Percentiles rank a stretch among this genome's conserved stretches.
These are phyloP conservation scores for Kluyveromyces wickerhamii DNA, from an alignment of 805 yeast species.

Conservation along the genomic window DNA sequence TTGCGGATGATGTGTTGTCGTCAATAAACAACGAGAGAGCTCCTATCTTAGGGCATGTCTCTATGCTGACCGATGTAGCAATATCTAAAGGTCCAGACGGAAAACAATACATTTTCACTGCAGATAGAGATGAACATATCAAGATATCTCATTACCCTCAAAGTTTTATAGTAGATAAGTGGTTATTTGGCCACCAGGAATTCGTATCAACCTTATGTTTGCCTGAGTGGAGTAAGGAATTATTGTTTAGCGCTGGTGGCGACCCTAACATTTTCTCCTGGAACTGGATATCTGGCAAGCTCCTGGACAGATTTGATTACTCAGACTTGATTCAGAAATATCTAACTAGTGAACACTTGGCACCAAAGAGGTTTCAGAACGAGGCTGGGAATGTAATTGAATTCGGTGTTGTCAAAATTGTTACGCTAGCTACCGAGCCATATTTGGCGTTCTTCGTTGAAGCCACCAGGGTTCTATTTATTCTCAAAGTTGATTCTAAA, in stretches of 20 bases:
- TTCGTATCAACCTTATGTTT: conserved; percentile 63
- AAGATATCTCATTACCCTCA: conserved; percentile 75
- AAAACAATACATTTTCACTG: conserved; percentile 52
- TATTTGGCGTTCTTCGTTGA: conserved; percentile 42
- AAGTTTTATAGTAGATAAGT: conserved; percentile 67
- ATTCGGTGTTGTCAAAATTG: conserved; percentile 41
- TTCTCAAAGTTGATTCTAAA: conserved; percentile 20
- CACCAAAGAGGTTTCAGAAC: conserved; percentile 57
- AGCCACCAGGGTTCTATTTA: conserved; percentile 38
- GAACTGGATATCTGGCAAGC: conserved; percentile 61
- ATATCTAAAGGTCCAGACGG: conserved; percentile 22
- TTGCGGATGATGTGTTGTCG: conserved; percentile 32
- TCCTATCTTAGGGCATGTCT: conserved; percentile 91
- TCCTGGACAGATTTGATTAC: conserved; percentile 43
- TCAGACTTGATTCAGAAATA: conserved; percentile 35
- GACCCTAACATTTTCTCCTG: conserved; percentile 67
- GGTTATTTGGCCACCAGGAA: conserved; percentile 80
- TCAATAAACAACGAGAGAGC: conserved; percentile 34
- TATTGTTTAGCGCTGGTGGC: conserved; percentile 85
- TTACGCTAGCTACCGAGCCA: conserved; percentile 28
- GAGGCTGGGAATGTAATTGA: conserved; percentile 42
- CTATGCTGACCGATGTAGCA: conserved; percentile 81
- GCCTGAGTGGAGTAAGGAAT: conserved; percentile 41
- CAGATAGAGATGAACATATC: conserved; percentile 96
- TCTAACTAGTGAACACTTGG: conserved; percentile 49